Evolutionary conservation across 352 stramenopile genomes (phyloP), one percentile per base, ranked within the genome.

Genomic region (Phytophthora colocasiae): DNA sequence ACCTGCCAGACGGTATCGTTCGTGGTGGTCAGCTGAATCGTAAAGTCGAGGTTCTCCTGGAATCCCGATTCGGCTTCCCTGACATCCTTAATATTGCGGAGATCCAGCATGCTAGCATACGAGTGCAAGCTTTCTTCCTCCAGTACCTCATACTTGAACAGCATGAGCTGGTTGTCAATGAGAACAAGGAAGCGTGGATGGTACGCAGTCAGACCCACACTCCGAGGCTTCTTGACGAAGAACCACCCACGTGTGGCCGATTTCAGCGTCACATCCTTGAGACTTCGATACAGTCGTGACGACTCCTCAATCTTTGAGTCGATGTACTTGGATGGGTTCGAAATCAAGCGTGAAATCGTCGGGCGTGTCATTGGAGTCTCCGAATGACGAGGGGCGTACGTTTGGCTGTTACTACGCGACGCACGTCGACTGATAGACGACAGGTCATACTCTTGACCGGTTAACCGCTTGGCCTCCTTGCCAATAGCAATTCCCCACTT

Each of bases 61-160:
- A 84, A 92, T 1, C 85, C 87, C 0, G 86, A 92, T 47, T 93
- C 85, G 3, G 85, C 84, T 63, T 93, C 86, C n/a, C 86, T 75
- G 7, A 95, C 86, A 46, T 95, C 87, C 48, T 93, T 92, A 44
- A 95, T 85, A 22, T 76, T 78, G 1, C 86, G 80, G 32, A 96
- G 66, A 63, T 95, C 84, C 15, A 96, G 58, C 52, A 82, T 76
- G 11, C 77, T 90, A 5, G 85, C 78, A 62, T 83, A 90, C 44
- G 80, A 86, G 47, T 88, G 84, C 59, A 80, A 66, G 34, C 69
- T 91, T 58, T 91, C 83, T 45, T 87, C 83, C 27, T 90, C 80
- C 3, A 90, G 71, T 31, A 93, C 83, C 58, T 96, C 85, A 56
- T 96, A 95, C 66, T 96, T 96, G 73, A 95, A 95, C 6, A 95